Conservation (phyloP, 108 stramenopile species). For the Bacterosira constricta region DNA sequence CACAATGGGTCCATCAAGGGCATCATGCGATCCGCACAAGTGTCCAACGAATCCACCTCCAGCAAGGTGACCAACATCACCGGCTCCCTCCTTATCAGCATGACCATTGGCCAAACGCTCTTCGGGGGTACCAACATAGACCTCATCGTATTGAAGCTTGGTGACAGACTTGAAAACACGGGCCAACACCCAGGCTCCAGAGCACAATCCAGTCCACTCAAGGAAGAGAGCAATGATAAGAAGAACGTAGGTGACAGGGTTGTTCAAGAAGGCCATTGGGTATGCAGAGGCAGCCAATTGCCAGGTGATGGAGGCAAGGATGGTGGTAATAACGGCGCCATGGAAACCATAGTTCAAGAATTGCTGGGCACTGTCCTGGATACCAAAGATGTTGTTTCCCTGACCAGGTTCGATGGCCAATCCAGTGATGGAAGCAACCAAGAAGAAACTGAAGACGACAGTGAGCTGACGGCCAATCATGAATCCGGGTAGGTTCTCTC, state of each 20-base stretch:
- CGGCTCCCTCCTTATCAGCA: conserved; percentile 10
- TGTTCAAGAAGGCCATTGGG: conserved; percentile 68
- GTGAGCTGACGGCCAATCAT: conserved; percentile 84
- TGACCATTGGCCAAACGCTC: conserved; percentile 52
- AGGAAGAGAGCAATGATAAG: conserved; percentile 52
- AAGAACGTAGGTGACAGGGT: conserved; percentile 59
- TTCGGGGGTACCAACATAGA: conserved; percentile 68
- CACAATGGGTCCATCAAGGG: conserved; percentile 11
- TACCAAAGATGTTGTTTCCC: conserved; percentile 69
- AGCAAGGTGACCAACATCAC: conserved; percentile 8
- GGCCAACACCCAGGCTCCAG: conserved; percentile 62
- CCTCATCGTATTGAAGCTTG: conserved; percentile 62
- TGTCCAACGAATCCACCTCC: conserved; percentile 24
- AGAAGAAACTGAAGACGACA: conserved; percentile 70
- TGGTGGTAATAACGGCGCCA: conserved; percentile 83
- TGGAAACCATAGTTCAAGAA: conserved; percentile 82
- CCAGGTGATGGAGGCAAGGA: conserved; percentile 80
- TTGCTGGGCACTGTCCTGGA: conserved; percentile 59
- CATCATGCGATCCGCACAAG: conserved; percentile 13
- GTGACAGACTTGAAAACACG: conserved; percentile 40
- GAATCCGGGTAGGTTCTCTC: conserved; percentile 75
- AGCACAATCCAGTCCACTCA: conserved; percentile 62
- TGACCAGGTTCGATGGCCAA: conserved; percentile 7
- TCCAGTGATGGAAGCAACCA: conserved; percentile 72
- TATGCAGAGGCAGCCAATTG: conserved; percentile 70